Percentiles rank a stretch among this genome's conserved stretches.
These are phyloP conservation scores for Physaria fendleri DNA, from an alignment of 345 rosid genomes.

Conservation along the genomic window DNA sequence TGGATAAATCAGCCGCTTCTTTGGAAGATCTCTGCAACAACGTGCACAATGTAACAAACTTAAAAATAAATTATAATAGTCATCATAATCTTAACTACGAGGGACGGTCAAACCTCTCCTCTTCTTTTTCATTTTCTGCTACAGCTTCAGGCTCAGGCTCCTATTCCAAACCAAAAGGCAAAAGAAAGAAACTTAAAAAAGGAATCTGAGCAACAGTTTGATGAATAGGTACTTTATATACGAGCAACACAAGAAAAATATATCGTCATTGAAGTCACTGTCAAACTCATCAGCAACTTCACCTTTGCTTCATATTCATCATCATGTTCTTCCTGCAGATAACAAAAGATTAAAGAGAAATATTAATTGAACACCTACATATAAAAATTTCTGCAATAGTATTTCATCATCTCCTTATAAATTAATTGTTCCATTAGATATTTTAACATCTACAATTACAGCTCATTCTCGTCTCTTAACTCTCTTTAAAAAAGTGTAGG, in stretches of 20 bases:
- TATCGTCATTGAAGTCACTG: conserved; percentile 90
- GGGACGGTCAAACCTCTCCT: conserved; percentile 40
- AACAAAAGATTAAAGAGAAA: conserved; percentile 1
- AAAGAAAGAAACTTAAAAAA: neutral
- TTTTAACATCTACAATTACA: neutral
- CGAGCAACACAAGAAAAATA: conserved; percentile 33
- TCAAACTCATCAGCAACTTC: conserved; percentile 91
- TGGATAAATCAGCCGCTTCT: conserved; percentile 68
- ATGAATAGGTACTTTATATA: neutral
- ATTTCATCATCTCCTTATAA: neutral
- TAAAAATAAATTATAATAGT: neutral
- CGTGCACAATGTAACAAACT: neutral
- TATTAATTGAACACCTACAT: neutral
- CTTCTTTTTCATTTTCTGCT: conserved; percentile 47
- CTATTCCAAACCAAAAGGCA: conserved; percentile 30
- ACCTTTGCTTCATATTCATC: conserved; percentile 60
- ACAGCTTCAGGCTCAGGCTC: conserved; percentile 86
- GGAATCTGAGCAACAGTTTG: neutral
- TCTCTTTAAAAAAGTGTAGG: neutral
- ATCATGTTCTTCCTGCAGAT: conserved; percentile 70
- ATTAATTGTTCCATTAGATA: neutral
- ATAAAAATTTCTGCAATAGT: neutral
- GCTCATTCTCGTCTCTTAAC: neutral
- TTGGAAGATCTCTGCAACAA: conserved; percentile 25
- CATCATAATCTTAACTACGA: neutral